phyloP scores from a whole-genome alignment of 2,329 filamentous ascomycete species.

The Chaetomiaceae sp. region DNA sequence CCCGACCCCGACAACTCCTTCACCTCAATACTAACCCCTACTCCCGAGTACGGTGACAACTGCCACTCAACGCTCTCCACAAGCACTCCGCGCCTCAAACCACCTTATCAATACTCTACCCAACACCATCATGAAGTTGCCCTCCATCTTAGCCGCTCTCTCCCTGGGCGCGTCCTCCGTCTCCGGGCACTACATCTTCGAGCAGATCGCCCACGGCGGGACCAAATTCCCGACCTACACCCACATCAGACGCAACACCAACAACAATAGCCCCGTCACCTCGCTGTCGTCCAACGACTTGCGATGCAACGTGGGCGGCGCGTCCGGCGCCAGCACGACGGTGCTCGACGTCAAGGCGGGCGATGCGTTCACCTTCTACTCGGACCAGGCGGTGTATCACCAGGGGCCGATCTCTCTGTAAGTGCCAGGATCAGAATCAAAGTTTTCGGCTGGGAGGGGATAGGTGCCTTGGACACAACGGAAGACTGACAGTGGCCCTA shows the following conservation, averaged over 20 bases:
- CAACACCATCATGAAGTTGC: slow-evolving; percentile 25
- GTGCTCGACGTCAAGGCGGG: slow-evolving; percentile 34
- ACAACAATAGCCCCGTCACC: slow-evolving; percentile 43
- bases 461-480: not conserved
- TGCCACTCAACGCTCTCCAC: no score
- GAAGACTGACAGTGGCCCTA: not conserved
- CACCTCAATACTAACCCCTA: no score
- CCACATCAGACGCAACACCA: slow-evolving; percentile 41
- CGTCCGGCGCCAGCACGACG: slow-evolving; percentile 29
- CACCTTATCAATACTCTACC: not conserved
- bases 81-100: no score
- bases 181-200: slow-evolving; percentile 38
- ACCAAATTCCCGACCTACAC: slow-evolving; percentile 31
- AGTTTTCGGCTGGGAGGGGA: no score
- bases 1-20: no score
- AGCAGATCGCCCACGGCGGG: slow-evolving; percentile 31
- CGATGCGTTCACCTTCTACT: slow-evolving; percentile 34
- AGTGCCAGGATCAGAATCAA: not conserved
- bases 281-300: slow-evolving; percentile 33
- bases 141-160: slow-evolving; percentile 27
- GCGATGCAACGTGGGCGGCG: slow-evolving; percentile 36
- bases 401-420: slow-evolving; percentile 37
- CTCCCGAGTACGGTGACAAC: no score
- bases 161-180: slow-evolving; percentile 30
- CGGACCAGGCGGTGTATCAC: slow-evolving; percentile 38